Evolutionary conservation across 495 filamentous ascomycete species (phyloP), one percentile per base, ranked within the genome.

Genomic region (Penicillium odoratum): DNA sequence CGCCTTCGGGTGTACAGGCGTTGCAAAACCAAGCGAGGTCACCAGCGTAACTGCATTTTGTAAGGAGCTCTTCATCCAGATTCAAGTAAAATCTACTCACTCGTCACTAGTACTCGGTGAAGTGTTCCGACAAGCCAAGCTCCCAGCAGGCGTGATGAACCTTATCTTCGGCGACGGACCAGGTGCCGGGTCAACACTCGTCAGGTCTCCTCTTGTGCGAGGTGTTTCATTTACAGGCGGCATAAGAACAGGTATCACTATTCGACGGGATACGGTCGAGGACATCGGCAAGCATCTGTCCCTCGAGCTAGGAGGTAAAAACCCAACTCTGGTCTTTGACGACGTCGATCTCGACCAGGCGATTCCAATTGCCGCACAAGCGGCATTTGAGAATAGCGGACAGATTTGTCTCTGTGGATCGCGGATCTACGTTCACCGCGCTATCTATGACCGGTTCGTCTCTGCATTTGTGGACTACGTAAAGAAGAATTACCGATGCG

Each of bases 331-430:
- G 5, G 59, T 78, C 0, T 76, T 75, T 30, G 70, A 77, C 42
- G 76, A 79, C 49, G 65, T 61, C 13, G 53, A 68, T 29, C 21
- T 68, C 7, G 48, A 18, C 13, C 31, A 68, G 26, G 61, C 65
- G 3, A 57, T 68, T 3, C 48, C 58, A 6, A 38, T 60, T 0
- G 64, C 64, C 2, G 63, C 63, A 7, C 26, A 21, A 13, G 57
- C 63, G 13, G 54, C 57, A 5, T 63, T 66, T 11, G 60, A 58
- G 30, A 63, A 63, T 52, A 72, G 72, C 4, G 81, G 81, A 7
- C 79, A 84, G 60, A 68, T 76, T n/a, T 83, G 81, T 67, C 71
- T 78, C 48, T 75, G 76, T 31, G 74, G 73, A 11, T 76, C 74
- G 0, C 58, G 79, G 3, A 63, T 83, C n/a, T 81, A 79, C 59